A percentile compares a stretch with the other conserved stretches of the same genome.
Conservation (phyloP, 148 eudicot genomes). For the Suaeda aralocaspica region DNA sequence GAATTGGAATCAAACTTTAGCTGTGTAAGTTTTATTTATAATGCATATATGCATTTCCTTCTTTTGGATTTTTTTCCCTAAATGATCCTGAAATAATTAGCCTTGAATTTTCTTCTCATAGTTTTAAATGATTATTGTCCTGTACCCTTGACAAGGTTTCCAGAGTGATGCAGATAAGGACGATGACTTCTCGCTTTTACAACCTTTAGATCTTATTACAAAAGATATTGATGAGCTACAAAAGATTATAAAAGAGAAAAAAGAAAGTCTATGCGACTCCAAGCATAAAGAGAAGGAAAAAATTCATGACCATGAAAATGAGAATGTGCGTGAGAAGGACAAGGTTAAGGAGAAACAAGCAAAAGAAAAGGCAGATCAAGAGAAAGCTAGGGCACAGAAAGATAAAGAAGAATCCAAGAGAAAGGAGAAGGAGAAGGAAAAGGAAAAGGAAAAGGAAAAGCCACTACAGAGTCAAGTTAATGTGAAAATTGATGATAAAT, state of each 20-base stretch:
- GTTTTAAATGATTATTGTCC: neutral
- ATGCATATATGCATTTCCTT: neutral
- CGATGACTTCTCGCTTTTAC: constrained; percentile 55
- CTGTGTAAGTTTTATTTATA: constrained; percentile 33
- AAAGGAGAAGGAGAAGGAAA: constrained; percentile 28
- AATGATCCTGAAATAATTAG: neutral
- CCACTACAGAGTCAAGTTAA: constrained; percentile 25
- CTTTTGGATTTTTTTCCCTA: no score
- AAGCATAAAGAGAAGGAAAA: constrained; percentile 26
- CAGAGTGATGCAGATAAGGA: constrained; percentile 56
- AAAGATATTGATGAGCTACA: constrained; percentile 46
- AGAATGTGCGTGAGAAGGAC: constrained; percentile 14
- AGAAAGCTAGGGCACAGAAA: constrained; percentile 13
- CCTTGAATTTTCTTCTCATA: neutral
- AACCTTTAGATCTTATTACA: constrained; percentile 71
- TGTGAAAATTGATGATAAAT: constrained; percentile 29
- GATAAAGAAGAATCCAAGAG: constrained; percentile 14
- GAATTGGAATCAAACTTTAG: constrained; percentile 71
- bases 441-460: constrained; percentile 28
- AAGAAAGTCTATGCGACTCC: neutral
- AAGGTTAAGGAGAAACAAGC: constrained; percentile 8
- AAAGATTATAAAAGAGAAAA: constrained; percentile 18
- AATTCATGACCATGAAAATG: constrained; percentile 17
- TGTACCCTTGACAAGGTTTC: constrained; percentile 12
- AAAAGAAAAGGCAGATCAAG: constrained; percentile 17